A percentile compares a stretch with the other conserved stretches of the same genome.
Conservation (phyloP, 306 rosid species). For the Casuarina equisetifolia region DNA sequence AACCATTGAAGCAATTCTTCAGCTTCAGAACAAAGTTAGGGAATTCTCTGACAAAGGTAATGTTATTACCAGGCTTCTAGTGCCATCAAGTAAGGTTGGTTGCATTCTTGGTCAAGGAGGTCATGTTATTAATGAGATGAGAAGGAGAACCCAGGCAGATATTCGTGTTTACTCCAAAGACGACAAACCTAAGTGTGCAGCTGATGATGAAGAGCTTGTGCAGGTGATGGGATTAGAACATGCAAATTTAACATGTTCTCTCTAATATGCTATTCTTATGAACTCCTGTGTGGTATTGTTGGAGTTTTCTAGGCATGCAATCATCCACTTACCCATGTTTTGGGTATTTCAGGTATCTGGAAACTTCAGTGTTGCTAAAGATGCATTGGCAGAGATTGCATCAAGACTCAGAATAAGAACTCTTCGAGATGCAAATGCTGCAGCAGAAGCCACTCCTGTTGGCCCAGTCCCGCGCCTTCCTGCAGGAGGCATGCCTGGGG, state of each 20-base stretch:
- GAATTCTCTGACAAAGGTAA: slow-evolving; percentile 32
- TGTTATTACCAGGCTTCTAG: slow-evolving; percentile 36
- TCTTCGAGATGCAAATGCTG: slow-evolving; percentile 34
- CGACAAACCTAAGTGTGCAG: slow-evolving; percentile 37
- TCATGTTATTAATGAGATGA: slow-evolving; percentile 39
- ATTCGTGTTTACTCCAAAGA: slow-evolving; percentile 38
- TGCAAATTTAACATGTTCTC: slow-evolving; percentile 8
- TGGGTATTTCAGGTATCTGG: slow-evolving; percentile 34
- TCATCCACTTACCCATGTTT: slow-evolving; percentile 4
- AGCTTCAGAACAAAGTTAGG: slow-evolving; percentile 36
- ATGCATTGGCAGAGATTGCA: slow-evolving; percentile 42
- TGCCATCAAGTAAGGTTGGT: slow-evolving; percentile 36
- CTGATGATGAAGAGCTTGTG: slow-evolving; percentile 43
- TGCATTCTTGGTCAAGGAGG: slow-evolving; percentile 52
- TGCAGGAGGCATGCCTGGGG: slow-evolving; percentile 23
- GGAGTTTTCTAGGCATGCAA: background rate
- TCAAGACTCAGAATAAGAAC: slow-evolving; percentile 44
- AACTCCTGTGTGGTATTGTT: background rate
- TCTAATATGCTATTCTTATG: background rate
- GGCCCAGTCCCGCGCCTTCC: slow-evolving; percentile 21
- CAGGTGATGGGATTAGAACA: slow-evolving; percentile 22
- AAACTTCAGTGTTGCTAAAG: slow-evolving; percentile 28
- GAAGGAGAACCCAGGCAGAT: slow-evolving; percentile 38
- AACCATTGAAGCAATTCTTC: slow-evolving; percentile 41
- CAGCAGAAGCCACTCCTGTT: slow-evolving; percentile 29